Percentiles rank a stretch among this genome's conserved stretches.
phyloP scores from a whole-genome alignment of 2,329 filamentous ascomycete genomes.

The Fusarium buxicola region DNA sequence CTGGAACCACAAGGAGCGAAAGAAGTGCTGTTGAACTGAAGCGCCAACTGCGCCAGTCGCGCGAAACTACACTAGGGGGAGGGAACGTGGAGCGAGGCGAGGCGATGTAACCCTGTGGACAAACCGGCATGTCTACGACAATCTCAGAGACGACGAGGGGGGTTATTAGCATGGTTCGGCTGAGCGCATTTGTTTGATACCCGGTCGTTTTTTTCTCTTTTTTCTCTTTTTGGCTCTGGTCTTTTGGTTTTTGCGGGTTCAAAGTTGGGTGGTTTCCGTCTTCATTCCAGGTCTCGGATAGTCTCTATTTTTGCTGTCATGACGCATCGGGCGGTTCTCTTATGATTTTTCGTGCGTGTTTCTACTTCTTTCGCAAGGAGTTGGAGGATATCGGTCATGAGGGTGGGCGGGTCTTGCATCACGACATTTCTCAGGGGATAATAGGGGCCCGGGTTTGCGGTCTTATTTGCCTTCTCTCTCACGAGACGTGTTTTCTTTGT shows the following conservation, averaged over 20 bases:
- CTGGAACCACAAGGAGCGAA: constrained; percentile 39
- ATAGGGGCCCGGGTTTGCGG: constrained; percentile 22
- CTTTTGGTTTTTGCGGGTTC: constrained; percentile 33
- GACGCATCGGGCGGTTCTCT: constrained; percentile 25
- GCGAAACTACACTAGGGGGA: constrained; percentile 1
- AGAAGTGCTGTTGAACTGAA: constrained; percentile 47
- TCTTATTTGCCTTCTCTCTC: constrained; percentile 29
- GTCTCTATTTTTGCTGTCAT: constrained; percentile 15
- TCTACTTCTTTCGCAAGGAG: constrained; percentile 33
- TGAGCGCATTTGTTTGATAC: constrained; percentile 45
- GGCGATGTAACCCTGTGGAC: constrained; percentile 16
- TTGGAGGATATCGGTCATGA: constrained; percentile 39
- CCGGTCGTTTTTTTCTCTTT: constrained; percentile 30
- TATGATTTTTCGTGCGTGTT: constrained; percentile 18
- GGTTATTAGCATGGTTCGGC: constrained; percentile 35
- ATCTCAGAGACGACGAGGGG: constrained; percentile 22
- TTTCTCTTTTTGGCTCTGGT: constrained; percentile 21
- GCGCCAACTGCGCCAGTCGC: background rate
- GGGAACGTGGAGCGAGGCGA: constrained; percentile 3
- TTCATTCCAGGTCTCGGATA: constrained; percentile 24
- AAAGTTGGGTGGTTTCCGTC: constrained; percentile 26
- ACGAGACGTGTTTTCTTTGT: constrained; percentile 25
- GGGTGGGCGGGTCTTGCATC: constrained; percentile 30
- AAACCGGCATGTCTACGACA: constrained; percentile 17
- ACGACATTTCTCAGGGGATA: constrained; percentile 40